phyloP scores from a whole-genome alignment of 257 asterid species.

The Eustoma russellianum region DNA sequence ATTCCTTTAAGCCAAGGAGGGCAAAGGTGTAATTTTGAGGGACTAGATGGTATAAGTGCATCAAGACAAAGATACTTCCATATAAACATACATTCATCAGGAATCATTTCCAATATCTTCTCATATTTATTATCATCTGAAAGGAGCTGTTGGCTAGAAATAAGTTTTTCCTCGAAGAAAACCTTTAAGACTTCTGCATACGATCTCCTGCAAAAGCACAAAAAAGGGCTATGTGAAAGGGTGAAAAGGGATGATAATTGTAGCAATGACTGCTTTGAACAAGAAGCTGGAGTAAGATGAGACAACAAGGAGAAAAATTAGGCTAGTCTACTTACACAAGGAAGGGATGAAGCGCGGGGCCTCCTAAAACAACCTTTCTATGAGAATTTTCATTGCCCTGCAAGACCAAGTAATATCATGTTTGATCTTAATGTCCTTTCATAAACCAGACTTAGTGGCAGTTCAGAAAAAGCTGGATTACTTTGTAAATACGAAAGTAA shows the following conservation, averaged over 20 bases:
- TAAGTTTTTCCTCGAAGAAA: constrained; percentile 52
- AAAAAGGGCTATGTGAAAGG: constrained; percentile 3
- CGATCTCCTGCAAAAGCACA: constrained; percentile 52
- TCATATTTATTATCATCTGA: constrained; percentile 58
- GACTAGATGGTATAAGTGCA: too few relatives aligned
- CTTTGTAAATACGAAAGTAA: constrained; percentile 83
- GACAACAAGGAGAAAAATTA: constrained; percentile 1
- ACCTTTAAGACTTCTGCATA: constrained; percentile 55
- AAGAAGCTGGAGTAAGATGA: constrained; percentile 12
- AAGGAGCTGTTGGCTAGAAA: constrained; percentile 58
- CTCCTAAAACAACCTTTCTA: constrained; percentile 50
- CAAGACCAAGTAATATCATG: constrained; percentile 11
- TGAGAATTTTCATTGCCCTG: constrained; percentile 82
- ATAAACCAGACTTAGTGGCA: background rate
- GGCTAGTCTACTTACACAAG: constrained; percentile 52
- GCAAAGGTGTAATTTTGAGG: too few relatives aligned
- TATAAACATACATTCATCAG: constrained; percentile 62
- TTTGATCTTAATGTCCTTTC: background rate
- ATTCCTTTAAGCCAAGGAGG: too few relatives aligned
- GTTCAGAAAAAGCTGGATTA: constrained; percentile 11
- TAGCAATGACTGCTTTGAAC: background rate
- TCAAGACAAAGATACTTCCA: background rate
- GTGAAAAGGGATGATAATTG: constrained; percentile 1
- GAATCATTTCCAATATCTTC: constrained; percentile 82
- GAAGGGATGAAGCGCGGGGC: constrained; percentile 68